Conservation (phyloP, 805 yeast species). For the Metschnikowia corniflorae region DNA sequence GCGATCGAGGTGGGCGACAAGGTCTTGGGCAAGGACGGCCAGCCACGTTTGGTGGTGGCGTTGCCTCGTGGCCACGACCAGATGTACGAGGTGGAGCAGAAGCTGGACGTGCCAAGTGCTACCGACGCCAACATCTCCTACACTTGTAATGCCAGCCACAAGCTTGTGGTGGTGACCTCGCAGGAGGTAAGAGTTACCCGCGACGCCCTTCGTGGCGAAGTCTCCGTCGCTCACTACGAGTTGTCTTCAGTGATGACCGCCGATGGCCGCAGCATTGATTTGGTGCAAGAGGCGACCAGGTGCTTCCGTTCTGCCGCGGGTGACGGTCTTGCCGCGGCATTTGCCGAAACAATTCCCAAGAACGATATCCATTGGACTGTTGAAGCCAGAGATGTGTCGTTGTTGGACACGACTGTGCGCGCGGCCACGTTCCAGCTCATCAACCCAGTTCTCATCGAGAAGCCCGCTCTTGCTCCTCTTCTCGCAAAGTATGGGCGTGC, state of each 20-base stretch:
- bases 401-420: slow-evolving; percentile 1
- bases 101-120: too few relatives aligned
- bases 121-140: background rate
- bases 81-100: slow-evolving; percentile 7
- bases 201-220: background rate
- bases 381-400: slow-evolving; percentile 6
- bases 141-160: slow-evolving; percentile 10
- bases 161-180: slow-evolving; percentile 6
- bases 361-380: slow-evolving; percentile 6
- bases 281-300: slow-evolving; percentile 2
- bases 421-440: slow-evolving; percentile 8
- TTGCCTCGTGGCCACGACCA: slow-evolving; percentile 8
- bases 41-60: slow-evolving; percentile 6
- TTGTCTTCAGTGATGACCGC: background rate
- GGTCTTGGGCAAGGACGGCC: slow-evolving; percentile 9
- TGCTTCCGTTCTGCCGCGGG: background rate
- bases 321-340: background rate
- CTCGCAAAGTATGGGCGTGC: slow-evolving; percentile 3
- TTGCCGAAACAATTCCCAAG: background rate
- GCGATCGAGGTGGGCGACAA: slow-evolving; percentile 7
- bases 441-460: slow-evolving; percentile 7
- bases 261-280: slow-evolving; percentile 4
- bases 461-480: slow-evolving; percentile 7
- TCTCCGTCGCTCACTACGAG: slow-evolving; percentile 1
- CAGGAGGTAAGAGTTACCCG: background rate